Evolutionary conservation across 495 filamentous ascomycete species (phyloP), one percentile per base, ranked within the genome.

Genomic region (Hypoxylon perforatum): DNA sequence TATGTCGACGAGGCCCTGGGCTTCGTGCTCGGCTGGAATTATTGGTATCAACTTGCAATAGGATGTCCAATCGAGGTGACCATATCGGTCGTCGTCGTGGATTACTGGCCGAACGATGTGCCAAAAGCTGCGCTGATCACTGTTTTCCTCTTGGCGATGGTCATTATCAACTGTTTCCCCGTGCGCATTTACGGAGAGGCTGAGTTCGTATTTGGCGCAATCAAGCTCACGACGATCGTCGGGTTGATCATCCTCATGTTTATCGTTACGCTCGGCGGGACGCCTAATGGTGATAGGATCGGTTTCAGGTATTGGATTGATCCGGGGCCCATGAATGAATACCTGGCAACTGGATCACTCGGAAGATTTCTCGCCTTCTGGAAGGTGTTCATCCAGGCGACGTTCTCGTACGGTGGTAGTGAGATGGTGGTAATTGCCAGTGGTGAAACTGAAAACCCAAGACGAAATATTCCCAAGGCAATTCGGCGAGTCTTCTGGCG

Each of bases 21-120:
- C 6, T 91, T 91, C 65, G 86, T 90, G 38, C 88, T 91, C 71
- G 88, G 90, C 36, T 91, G 88, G 88, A 90, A 90, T 63, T 87
- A 74, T 25, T 78, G 70, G 70, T 73, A 76, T 30, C 69, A 72
- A 22, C 61, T 70, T n/a, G 69, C 74, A 23, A 76, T 78, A 21
- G 75, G 75, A 3, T 75, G 77, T 22, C 75, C 77, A 1, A 74
- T 77, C 52, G 79, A 81, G 42, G 73, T 75, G 4, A 76, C 76
- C 10, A 75, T 65, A 11, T 74, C 72, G 14, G 71, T 75, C 14
- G 73, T 78, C 8, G 69, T 85, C 38, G 81, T 85, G 28, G 73
- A 78, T 8, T 86, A 82, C 61, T 84, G 82, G 82, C 66, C 74
- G 3, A 70, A 81, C n/a, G 57, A 63, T 2, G 69, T 83, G 19